phyloP scores from a whole-genome alignment of 2,329 filamentous ascomycete genomes.

The Monilinia aucupariae region DNA sequence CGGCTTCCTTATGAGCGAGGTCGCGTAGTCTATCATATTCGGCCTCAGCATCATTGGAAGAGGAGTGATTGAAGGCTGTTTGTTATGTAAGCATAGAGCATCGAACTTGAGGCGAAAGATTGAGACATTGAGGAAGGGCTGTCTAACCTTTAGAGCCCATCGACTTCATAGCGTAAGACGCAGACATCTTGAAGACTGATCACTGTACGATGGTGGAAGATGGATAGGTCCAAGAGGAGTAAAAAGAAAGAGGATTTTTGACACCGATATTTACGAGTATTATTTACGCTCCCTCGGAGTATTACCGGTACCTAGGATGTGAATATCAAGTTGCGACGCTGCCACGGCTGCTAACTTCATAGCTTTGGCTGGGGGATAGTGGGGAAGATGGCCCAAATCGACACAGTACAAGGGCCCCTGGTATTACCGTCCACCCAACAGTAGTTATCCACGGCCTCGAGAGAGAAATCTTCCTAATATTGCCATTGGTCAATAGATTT shows the following conservation, averaged over 20 bases:
- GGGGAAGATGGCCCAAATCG: background rate
- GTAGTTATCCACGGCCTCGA: background rate
- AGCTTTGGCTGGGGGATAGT: slow-evolving; percentile 1
- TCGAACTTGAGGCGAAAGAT: background rate
- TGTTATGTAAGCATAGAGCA: background rate
- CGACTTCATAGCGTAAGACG: slow-evolving; percentile 39
- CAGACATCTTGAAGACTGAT: slow-evolving; percentile 44
- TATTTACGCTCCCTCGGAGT: background rate
- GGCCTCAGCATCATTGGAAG: slow-evolving; percentile 63
- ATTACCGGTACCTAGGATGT: slow-evolving; percentile 3
- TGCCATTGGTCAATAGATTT: background rate
- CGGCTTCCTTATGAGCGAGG: slow-evolving; percentile 73
- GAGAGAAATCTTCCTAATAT: background rate
- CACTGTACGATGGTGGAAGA: background rate
- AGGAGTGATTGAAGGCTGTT: slow-evolving; percentile 69
- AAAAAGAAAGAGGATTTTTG: background rate
- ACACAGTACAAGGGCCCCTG: background rate
- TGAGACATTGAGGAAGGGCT: background rate
- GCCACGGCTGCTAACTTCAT: slow-evolving; percentile 5
- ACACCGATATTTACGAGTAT: background rate
- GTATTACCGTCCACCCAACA: background rate
- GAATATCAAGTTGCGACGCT: background rate
- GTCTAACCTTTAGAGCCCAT: slow-evolving; percentile 39
- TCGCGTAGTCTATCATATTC: slow-evolving; percentile 91
- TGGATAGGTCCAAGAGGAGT: background rate